Evolutionary conservation across 2,329 filamentous ascomycete species (phyloP).

Genomic region (Fusarium pseudoanthophilum): DNA sequence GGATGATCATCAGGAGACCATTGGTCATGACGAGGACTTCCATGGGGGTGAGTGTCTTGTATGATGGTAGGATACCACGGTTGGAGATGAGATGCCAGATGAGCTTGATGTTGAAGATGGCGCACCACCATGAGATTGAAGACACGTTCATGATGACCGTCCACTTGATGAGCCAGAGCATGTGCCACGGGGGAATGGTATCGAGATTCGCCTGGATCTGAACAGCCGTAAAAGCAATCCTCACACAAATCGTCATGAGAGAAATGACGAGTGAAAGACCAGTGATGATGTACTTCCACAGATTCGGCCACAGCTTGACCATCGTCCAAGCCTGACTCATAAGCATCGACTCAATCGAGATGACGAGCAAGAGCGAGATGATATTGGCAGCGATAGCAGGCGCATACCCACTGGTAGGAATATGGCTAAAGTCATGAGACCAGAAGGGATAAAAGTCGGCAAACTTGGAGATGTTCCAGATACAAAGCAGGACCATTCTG

Average conservation of each 20-base stretch:
- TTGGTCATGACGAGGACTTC: slow-evolving; percentile 67
- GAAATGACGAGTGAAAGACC: slow-evolving; percentile 51
- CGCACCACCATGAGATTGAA: slow-evolving; percentile 64
- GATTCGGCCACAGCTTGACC: slow-evolving; percentile 58
- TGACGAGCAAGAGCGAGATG: slow-evolving; percentile 56
- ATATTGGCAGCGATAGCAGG: slow-evolving; percentile 54
- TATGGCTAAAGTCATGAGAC: slow-evolving; percentile 62
- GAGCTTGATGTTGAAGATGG: slow-evolving; percentile 64
- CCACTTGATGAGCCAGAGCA: slow-evolving; percentile 53
- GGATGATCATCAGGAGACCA: slow-evolving; percentile 64
- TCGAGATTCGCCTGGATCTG: slow-evolving; percentile 50
- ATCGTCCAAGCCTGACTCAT: slow-evolving; percentile 65
- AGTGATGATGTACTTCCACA: slow-evolving; percentile 48
- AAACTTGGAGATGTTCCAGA: slow-evolving; percentile 71
- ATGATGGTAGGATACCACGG: slow-evolving; percentile 58
- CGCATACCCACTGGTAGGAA: slow-evolving; percentile 54
- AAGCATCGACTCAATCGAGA: slow-evolving; percentile 60
- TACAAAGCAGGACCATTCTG: slow-evolving; percentile 65
- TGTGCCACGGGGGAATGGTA: slow-evolving; percentile 33
- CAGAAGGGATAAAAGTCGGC: slow-evolving; percentile 70
- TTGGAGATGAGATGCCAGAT: slow-evolving; percentile 59
- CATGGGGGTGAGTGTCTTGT: slow-evolving; percentile 59
- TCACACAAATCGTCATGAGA: slow-evolving; percentile 47
- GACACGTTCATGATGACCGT: slow-evolving; percentile 54
- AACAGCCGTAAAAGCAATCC: slow-evolving; percentile 50